Evolutionary conservation across 768 basidiomycete genomes (phyloP).

Genomic region (Agaricus sinodeliciosus): DNA sequence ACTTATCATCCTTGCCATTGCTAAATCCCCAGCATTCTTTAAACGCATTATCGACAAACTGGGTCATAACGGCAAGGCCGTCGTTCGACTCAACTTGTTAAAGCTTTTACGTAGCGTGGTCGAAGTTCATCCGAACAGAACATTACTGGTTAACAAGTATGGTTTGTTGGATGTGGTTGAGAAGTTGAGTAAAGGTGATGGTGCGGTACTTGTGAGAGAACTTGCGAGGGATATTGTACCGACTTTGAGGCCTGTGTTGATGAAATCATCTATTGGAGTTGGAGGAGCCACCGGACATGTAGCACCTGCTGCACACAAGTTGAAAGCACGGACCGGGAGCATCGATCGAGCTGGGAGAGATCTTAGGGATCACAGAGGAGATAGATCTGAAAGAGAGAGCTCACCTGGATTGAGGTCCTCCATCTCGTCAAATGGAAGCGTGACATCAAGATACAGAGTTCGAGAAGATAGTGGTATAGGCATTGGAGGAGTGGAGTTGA

Average conservation of each 20-base stretch:
- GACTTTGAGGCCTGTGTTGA: conserved; percentile 63
- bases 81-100: conserved; percentile 86
- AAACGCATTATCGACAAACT: conserved; percentile 82
- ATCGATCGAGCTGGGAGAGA: background rate
- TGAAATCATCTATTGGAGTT: conserved; percentile 2
- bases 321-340: conserved; percentile 11
- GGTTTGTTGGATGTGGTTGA: conserved; percentile 78
- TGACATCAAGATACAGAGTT: conserved; percentile 1
- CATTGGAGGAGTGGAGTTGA: background rate
- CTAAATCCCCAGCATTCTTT: conserved; percentile 78
- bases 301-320: conserved; percentile 4
- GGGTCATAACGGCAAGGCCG: conserved; percentile 62
- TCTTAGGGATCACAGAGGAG: background rate
- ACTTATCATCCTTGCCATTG: conserved; percentile 65
- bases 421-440: conserved; percentile 1
- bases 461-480: background rate
- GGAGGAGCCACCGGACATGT: background rate
- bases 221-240: conserved; percentile 83
- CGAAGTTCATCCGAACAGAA: conserved; percentile 84
- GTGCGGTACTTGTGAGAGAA: conserved; percentile 86
- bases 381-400: conserved; percentile 2
- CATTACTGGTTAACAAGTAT: conserved; percentile 75
- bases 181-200: conserved; percentile 66
- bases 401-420: conserved; percentile 6
- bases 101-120: conserved; percentile 80